These are phyloP conservation scores for Diaporthe humulicola DNA, from an alignment of 2,329 filamentous ascomycete species.

Conservation along the genomic window DNA sequence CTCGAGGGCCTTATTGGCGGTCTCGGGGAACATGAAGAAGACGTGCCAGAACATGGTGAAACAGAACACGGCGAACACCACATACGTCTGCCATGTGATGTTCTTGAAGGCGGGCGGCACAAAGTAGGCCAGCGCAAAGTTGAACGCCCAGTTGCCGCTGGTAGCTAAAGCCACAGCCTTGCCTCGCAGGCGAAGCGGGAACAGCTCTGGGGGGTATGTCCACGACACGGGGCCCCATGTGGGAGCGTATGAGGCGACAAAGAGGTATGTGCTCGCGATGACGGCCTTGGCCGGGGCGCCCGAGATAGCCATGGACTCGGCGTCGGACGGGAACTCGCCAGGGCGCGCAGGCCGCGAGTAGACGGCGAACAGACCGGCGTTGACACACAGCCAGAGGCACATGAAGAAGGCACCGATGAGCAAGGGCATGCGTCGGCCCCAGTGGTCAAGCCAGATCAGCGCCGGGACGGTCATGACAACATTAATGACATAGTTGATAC, in stretches of 20 bases:
- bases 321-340: slow-evolving; percentile 53
- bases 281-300: slow-evolving; percentile 67
- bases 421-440: slow-evolving; percentile 79
- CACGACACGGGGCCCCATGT: slow-evolving; percentile 60
- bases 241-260: slow-evolving; percentile 66
- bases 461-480: slow-evolving; percentile 84
- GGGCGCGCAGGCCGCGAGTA: slow-evolving; percentile 53
- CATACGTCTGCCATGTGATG: slow-evolving; percentile 54
- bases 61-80: slow-evolving; percentile 52
- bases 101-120: slow-evolving; percentile 53
- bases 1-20: slow-evolving; percentile 52
- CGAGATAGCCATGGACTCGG: slow-evolving; percentile 61
- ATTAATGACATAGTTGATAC: slow-evolving; percentile 84
- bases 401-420: slow-evolving; percentile 76
- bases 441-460: slow-evolving; percentile 79
- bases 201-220: slow-evolving; percentile 63
- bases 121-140: slow-evolving; percentile 56
- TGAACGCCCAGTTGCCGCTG: slow-evolving; percentile 56
- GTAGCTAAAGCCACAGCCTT: slow-evolving; percentile 53
- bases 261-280: slow-evolving; percentile 76
- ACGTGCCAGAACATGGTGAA: slow-evolving; percentile 51
- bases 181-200: slow-evolving; percentile 55
- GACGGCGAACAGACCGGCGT: slow-evolving; percentile 59
- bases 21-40: slow-evolving; percentile 52
- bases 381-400: slow-evolving; percentile 63